Evolutionary conservation across 176 grass and related monocot species (phyloP), one percentile per base, ranked within the genome.

Genomic region (Triticum timopheevii): DNA sequence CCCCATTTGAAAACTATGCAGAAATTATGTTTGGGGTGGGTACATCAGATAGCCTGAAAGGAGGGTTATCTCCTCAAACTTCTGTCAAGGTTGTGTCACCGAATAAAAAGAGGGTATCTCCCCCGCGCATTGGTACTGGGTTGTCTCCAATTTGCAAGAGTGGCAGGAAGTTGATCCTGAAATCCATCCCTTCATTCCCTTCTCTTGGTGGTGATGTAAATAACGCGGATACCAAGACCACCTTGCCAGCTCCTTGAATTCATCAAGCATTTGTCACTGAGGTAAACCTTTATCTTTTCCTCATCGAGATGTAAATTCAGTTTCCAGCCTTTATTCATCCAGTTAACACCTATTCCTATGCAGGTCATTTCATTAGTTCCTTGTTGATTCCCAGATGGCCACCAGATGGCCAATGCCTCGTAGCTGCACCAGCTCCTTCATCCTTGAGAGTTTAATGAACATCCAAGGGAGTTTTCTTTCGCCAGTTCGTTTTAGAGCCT

Each of bases 171-270:
- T 72, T 89, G 59, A 92, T 92, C 73, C 83, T 92, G 36, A 86
- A 86, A 76, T 92, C 87, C 17, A 92, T 92, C 34, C 90, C 90
- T 42, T 92, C 90, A 39, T 92, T 91, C 90, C 90, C 90, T 88
- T 91, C 90, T 39, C 90, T 91, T 0, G 42, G 82, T 30, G 90
- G 82, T 33, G 90, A 88, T 12, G 19, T 44, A 65, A 88, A 64
- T 61, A 91, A 71, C 7, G 82, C 63, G 4, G 82, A 85, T 70
- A 77, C 52, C 23, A 77, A 88, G 39, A 76, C 28, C 82, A 85
- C 73, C 19, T 70, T 25, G 2, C 82, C 76, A 63, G 89, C 82
- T 17, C 77, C 90, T 85, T 91, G 90, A 91, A 77, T 63, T 76
- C 50, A 75, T 42, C 68, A 75, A 75, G 13, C 77, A 33, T 81